phyloP scores from a whole-genome alignment of 1,139 yeast species.

The Nakaseomyces sp. region DNA sequence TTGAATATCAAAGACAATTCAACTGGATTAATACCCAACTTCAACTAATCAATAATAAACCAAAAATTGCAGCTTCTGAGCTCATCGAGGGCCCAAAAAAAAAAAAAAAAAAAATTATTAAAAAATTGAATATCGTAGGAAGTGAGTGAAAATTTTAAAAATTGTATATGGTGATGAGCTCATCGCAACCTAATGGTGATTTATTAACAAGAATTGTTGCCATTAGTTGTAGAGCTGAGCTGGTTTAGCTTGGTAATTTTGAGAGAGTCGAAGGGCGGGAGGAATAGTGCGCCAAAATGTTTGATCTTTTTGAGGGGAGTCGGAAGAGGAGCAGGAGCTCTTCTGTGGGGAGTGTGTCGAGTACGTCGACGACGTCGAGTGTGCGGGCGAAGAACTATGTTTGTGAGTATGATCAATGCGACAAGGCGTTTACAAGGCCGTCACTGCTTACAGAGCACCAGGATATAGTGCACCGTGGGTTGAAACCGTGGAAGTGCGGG shows the following conservation, averaged over 20 bases:
- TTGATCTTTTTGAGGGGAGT: background rate
- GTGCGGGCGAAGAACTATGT: conserved; percentile 48
- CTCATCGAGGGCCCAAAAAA: too few relatives aligned
- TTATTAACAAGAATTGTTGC: background rate
- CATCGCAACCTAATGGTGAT: background rate
- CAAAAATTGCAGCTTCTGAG: too few relatives aligned
- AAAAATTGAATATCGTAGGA: too few relatives aligned
- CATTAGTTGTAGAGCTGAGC: background rate
- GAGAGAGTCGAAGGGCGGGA: too few relatives aligned
- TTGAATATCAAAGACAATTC: too few relatives aligned
- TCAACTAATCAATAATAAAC: too few relatives aligned
- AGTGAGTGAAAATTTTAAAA: background rate
- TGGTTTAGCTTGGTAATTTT: too few relatives aligned
- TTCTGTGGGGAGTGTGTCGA: conserved; percentile 12
- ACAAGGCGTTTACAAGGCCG: conserved; percentile 71
- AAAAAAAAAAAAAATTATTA: too few relatives aligned
- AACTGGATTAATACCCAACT: too few relatives aligned
- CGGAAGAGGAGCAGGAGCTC: conserved; percentile 3
- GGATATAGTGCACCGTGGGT: conserved; percentile 61
- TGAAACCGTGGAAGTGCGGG: conserved; percentile 65
- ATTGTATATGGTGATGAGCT: too few relatives aligned
- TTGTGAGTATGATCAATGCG: conserved; percentile 60
- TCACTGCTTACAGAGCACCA: conserved; percentile 75
- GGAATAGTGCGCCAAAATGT: too few relatives aligned
- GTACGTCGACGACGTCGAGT: conserved; percentile 29